Conservation (phyloP, 2,329 filamentous ascomycete genomes). For the Aspergillus brasiliensis region DNA sequence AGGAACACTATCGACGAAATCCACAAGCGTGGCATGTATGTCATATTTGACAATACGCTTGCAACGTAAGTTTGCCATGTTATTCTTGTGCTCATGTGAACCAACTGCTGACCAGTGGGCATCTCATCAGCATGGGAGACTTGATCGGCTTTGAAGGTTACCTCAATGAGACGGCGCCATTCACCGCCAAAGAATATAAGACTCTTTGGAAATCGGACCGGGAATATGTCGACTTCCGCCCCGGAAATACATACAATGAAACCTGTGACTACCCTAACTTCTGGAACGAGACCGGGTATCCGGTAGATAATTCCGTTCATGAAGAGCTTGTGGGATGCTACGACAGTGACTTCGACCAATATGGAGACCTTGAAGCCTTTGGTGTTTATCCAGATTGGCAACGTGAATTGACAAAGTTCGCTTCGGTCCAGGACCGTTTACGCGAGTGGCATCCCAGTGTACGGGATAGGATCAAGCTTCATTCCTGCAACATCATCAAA, state of each 20-base stretch:
- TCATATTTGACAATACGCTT: conserved; percentile 67
- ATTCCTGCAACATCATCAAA: conserved; percentile 65
- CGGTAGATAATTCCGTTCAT: conserved; percentile 51
- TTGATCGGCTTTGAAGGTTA: conserved; percentile 64
- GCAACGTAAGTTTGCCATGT: conserved; percentile 52
- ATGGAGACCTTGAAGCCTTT: conserved; percentile 65
- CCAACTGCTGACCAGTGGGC: neutral
- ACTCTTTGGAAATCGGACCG: conserved; percentile 59
- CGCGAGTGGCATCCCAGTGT: conserved; percentile 65
- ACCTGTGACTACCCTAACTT: conserved; percentile 63
- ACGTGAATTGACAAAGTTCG: conserved; percentile 66
- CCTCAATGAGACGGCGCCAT: conserved; percentile 61
- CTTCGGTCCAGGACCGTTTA: conserved; percentile 67
- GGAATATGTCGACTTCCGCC: conserved; percentile 61
- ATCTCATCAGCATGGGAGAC: conserved; percentile 52
- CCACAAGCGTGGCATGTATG: conserved; percentile 65
- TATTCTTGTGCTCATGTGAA: neutral
- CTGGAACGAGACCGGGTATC: conserved; percentile 61
- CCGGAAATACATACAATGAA: conserved; percentile 56
- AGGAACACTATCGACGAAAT: conserved; percentile 60
- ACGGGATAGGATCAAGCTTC: conserved; percentile 58
- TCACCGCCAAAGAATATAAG: conserved; percentile 57
- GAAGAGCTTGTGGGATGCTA: conserved; percentile 58
- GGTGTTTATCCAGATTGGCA: conserved; percentile 65
- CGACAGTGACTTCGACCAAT: conserved; percentile 66